These are phyloP conservation scores for Tephrocybe sp. DNA, from an alignment of 768 basidiomycete genomes.

Conservation along the genomic window DNA sequence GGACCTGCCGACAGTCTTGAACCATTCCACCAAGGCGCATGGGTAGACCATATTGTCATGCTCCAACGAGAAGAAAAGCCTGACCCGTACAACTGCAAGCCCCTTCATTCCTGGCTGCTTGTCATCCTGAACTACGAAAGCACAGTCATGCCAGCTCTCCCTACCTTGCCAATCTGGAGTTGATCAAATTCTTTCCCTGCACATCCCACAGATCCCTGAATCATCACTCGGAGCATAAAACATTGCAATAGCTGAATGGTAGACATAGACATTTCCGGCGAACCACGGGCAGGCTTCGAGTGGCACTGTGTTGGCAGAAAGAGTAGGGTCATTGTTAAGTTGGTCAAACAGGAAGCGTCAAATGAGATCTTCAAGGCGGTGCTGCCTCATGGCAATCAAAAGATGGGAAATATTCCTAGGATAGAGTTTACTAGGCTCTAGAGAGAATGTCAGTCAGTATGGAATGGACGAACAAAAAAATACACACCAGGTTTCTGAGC, in stretches of 20 bases:
- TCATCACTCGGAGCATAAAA: conserved; percentile 35
- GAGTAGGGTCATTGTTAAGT: conserved; percentile 13
- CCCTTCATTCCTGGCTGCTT: conserved; percentile 19
- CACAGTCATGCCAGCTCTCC: conserved; percentile 23
- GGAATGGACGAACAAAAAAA: not conserved
- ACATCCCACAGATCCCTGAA: conserved; percentile 19
- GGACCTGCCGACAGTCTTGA: not conserved
- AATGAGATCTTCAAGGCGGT: conserved; percentile 11
- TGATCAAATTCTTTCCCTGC: conserved; percentile 23
- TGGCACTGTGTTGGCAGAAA: conserved; percentile 6
- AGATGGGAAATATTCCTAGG: conserved; percentile 6
- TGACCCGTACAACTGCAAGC: conserved; percentile 21
- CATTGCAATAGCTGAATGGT: conserved; percentile 24
- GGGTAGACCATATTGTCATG: conserved; percentile 11
- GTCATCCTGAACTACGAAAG: conserved; percentile 15
- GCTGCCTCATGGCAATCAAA: conserved; percentile 9
- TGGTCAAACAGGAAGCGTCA: conserved; percentile 14
- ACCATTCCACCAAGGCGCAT: conserved; percentile 32
- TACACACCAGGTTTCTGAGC: not conserved
- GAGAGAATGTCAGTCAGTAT: not conserved
- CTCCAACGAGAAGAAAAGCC: conserved; percentile 24
- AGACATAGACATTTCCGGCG: conserved; percentile 17
- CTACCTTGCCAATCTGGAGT: conserved; percentile 26
- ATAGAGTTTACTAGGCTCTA: conserved; percentile 11
- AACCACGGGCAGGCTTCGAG: conserved; percentile 18